These are phyloP conservation scores for Haematococcus lacustris DNA, from an alignment of 139 green algal genomes.

Conservation along the genomic window DNA sequence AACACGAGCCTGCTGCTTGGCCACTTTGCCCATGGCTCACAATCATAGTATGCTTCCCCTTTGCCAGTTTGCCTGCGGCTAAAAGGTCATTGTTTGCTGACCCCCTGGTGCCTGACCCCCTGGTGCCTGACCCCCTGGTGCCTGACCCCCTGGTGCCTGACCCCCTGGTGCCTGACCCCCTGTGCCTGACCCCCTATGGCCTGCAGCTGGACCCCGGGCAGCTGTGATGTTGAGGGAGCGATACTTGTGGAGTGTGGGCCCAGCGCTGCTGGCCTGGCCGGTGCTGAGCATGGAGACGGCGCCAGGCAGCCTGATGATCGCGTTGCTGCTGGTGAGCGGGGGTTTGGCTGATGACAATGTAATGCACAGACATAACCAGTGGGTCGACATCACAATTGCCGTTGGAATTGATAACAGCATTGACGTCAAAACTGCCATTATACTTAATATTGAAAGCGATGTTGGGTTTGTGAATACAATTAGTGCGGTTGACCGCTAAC, in stretches of 20 bases:
- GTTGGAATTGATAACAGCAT: background rate
- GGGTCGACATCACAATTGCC: too few species aligned
- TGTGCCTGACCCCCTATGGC: too few species aligned
- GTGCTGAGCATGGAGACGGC: slow-evolving; percentile 45
- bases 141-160: background rate
- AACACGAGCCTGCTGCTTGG: too few species aligned
- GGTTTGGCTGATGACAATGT: background rate
- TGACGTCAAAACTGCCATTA: background rate
- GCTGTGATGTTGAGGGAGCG: slow-evolving; percentile 15
- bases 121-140: background rate
- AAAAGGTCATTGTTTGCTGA: background rate
- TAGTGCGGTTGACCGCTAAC: too few species aligned
- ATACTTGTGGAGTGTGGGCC: slow-evolving; percentile 76
- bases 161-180: background rate
- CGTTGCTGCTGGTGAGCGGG: slow-evolving; percentile 20
- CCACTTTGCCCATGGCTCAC: background rate
- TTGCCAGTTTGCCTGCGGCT: background rate
- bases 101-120: background rate
- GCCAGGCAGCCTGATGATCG: slow-evolving; percentile 24
- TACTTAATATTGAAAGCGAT: too few species aligned
- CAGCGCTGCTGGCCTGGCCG: slow-evolving; percentile 73
- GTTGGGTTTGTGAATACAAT: too few species aligned
- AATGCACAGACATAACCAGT: too few species aligned
- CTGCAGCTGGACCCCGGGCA: background rate
- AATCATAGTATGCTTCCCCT: background rate